Evolutionary conservation across 2,329 filamentous ascomycete species (phyloP).

Genomic region (Aspergillus sp.): DNA sequence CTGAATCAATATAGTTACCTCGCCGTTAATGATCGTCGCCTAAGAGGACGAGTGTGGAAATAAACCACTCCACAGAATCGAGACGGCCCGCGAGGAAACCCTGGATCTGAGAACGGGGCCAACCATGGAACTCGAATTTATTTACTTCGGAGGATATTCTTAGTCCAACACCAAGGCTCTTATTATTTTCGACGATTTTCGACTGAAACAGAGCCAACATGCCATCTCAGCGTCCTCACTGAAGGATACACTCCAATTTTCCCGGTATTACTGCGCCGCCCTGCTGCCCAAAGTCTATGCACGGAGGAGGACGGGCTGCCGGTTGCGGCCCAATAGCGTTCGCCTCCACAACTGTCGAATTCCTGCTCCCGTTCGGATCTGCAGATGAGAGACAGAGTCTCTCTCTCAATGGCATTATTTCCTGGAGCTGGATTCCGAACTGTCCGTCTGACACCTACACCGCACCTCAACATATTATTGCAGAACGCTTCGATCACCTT

Average conservation of each 20-base stretch:
- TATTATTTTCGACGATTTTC: not conserved
- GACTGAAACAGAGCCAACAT: not conserved
- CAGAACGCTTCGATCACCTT: not conserved
- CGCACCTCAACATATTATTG: conserved; percentile 1
- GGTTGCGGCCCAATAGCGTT: conserved; percentile 24
- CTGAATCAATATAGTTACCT: not conserved
- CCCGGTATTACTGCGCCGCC: conserved; percentile 15
- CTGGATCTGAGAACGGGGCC: conserved; percentile 14
- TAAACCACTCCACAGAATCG: conserved; percentile 6
- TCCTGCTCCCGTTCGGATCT: conserved; percentile 13
- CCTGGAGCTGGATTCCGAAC: not conserved
- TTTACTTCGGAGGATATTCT: conserved; percentile 6
- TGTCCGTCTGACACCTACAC: not conserved
- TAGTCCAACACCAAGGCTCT: conserved; percentile 5
- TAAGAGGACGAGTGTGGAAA: conserved; percentile 5
- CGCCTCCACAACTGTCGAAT: conserved; percentile 18
- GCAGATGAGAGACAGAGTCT: conserved; percentile 14
- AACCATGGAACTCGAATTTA: conserved; percentile 13
- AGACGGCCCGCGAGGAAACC: conserved; percentile 10
- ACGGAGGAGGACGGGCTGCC: conserved; percentile 11
- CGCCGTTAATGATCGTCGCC: not conserved
- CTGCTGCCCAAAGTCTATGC: conserved; percentile 23
- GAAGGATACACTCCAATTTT: not conserved
- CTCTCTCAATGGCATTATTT: conserved; percentile 5
- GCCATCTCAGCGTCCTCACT: not conserved